Conservation (phyloP, 2,329 filamentous ascomycete genomes). For the Epichloe uncinata region DNA sequence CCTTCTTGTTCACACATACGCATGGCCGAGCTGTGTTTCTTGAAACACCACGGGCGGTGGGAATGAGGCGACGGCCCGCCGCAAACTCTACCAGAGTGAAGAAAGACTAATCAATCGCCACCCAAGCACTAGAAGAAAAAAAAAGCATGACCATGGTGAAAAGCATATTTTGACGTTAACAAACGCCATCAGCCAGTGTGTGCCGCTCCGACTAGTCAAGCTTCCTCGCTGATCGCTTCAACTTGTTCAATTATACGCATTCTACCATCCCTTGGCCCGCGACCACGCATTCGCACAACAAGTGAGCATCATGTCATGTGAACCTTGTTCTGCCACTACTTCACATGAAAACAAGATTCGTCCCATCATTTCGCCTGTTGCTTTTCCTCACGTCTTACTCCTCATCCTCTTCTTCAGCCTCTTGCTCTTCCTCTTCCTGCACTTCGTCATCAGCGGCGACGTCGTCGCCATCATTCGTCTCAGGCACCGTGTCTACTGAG, state of each 20-base stretch:
- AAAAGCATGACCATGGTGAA: too few species aligned
- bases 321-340: background rate
- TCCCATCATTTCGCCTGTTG: slow-evolving; percentile 1
- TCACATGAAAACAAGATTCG: background rate
- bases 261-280: background rate
- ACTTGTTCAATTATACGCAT: background rate
- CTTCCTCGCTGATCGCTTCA: slow-evolving; percentile 1
- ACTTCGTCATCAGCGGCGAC: slow-evolving; percentile 3
- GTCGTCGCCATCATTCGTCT: slow-evolving; percentile 4
- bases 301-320: background rate
- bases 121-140: too few species aligned
- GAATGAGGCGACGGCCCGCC: too few species aligned
- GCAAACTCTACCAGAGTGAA: too few species aligned
- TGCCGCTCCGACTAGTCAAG: background rate
- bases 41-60: too few species aligned
- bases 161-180: too few species aligned
- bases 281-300: background rate
- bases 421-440: slow-evolving; percentile 12
- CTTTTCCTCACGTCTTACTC: slow-evolving; percentile 13
- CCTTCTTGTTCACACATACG: too few species aligned
- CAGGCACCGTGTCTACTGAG: slow-evolving; percentile 11
- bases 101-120: too few species aligned
- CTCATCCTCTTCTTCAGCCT: slow-evolving; percentile 11
- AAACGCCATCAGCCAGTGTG: background rate
- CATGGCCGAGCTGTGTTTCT: too few species aligned